phyloP scores from a whole-genome alignment of 352 stramenopile genomes.

The Globisporangium cederbergense region DNA sequence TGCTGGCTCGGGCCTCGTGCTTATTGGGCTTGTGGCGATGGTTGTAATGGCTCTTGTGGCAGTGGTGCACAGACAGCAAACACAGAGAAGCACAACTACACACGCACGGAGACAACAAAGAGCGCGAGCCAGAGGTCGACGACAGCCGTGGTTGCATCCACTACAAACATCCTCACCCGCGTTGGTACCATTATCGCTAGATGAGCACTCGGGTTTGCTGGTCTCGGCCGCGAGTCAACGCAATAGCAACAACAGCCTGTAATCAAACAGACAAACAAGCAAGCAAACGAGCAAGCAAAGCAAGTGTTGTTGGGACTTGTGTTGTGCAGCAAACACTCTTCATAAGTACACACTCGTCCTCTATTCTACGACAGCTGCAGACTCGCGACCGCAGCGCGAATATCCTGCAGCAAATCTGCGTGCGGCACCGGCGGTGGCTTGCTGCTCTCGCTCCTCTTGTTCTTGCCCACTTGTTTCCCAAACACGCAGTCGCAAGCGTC shows the following conservation, averaged over 20 bases:
- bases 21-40: too few species aligned
- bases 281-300: neutral
- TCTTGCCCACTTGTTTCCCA: slow-evolving; percentile 24
- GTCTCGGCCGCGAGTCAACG: neutral
- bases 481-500: slow-evolving; percentile 39
- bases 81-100: neutral
- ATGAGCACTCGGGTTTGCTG: neutral
- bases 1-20: too few species aligned
- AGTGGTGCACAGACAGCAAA: neutral
- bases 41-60: neutral
- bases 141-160: neutral
- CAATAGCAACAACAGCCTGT: neutral
- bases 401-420: slow-evolving; percentile 32
- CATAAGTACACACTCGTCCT: too few species aligned
- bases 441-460: slow-evolving; percentile 10
- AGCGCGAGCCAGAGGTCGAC: neutral
- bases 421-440: slow-evolving; percentile 21
- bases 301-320: neutral
- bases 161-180: neutral
- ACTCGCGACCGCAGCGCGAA: slow-evolving; percentile 40
- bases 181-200: neutral
- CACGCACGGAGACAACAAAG: neutral
- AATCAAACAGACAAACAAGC: neutral
- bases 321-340: neutral
- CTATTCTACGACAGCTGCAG: slow-evolving; percentile 18